Base-by-base conservation (phyloP, 441 rosid genomes). In the Melianthus villosus region DNA sequence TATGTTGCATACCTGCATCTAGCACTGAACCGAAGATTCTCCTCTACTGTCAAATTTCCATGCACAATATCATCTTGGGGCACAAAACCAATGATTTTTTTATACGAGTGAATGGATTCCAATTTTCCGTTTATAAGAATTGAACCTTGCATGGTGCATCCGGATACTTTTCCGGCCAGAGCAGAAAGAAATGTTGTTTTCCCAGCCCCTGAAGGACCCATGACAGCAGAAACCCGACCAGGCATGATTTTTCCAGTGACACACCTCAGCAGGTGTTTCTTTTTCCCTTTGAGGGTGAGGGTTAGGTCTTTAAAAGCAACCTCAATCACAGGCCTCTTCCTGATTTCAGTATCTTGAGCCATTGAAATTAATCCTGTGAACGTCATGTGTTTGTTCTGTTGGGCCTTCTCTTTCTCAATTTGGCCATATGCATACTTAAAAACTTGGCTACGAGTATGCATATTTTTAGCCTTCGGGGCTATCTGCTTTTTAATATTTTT, bases 171-270 rank as follows among this genome's bases (percentile, higher is more conserved):
- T 16, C 99, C 99, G 4, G 79, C 70, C 53, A 91, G 57, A 57
- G 99, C 96, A 52, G 91, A 75, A 41, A 91, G 74, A 64, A 91
- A 91, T 14, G 99, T 85, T 4, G 99, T 82, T 63, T 91, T 91
- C 15, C 99, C 99, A 12, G 99, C 96, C 22, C 96, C 96, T n/a
- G 99, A 91, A 22, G 99, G 96, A 34, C 96, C 99, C 96, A 85
- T 91, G 22, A 91, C 98, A 19, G 96, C 94, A 16, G 91, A 82
- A 50, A 91, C 85, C 62, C 84, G 68, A 9, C 96, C 98, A 22
- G 99, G 93, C 4, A 60, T 66, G 51, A 91, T 42, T 50, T 85
- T 82, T 16, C 99, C 99, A 0, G 94, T 77, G 40, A 91, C 96
- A 50, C 78, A 68, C 58, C 94, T 79, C 48, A 91, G 29, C 1